These are phyloP conservation scores for Aspergillus sergii DNA, from an alignment of 2,329 filamentous ascomycete genomes.

Conservation along the genomic window DNA sequence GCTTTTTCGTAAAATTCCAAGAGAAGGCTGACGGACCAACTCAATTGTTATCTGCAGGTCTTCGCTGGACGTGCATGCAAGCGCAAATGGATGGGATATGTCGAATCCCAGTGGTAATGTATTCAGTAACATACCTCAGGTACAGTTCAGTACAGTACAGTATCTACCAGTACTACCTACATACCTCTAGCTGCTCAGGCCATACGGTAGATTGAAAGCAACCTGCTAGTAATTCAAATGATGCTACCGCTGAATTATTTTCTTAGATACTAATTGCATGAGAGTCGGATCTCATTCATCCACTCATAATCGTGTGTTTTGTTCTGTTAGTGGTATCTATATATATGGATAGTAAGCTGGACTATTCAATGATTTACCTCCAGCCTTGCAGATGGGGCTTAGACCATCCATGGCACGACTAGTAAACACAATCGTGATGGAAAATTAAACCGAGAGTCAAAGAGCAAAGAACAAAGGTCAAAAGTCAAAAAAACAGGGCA, in stretches of 20 bases:
- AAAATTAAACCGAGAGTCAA: not conserved
- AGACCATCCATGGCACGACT: constrained; percentile 2
- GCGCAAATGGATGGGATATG: not conserved
- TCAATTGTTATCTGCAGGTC: constrained; percentile 6
- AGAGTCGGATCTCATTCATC: not conserved
- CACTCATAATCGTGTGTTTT: not conserved
- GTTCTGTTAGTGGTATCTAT: not conserved
- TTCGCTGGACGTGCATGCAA: constrained; percentile 11
- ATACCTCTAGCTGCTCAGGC: too few relatives aligned
- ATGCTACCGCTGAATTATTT: not conserved
- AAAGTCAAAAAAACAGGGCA: not conserved
- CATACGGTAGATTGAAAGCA: not conserved
- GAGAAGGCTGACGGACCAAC: not conserved
- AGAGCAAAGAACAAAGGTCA: not conserved
- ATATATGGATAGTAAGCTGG: not conserved
- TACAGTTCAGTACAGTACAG: not conserved
- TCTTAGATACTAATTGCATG: not conserved
- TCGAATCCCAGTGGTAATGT: not conserved
- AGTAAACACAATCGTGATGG: not conserved
- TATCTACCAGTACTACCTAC: not conserved
- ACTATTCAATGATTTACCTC: constrained; percentile 1
- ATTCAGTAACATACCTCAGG: not conserved
- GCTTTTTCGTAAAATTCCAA: not conserved
- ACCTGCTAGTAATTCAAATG: not conserved
- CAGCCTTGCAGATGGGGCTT: constrained; percentile 1